A percentile compares a stretch with the other conserved stretches of the same genome.
Evolutionary conservation across 495 filamentous ascomycete species (phyloP).

Genomic region (Saxophila tyrrhenica): DNA sequence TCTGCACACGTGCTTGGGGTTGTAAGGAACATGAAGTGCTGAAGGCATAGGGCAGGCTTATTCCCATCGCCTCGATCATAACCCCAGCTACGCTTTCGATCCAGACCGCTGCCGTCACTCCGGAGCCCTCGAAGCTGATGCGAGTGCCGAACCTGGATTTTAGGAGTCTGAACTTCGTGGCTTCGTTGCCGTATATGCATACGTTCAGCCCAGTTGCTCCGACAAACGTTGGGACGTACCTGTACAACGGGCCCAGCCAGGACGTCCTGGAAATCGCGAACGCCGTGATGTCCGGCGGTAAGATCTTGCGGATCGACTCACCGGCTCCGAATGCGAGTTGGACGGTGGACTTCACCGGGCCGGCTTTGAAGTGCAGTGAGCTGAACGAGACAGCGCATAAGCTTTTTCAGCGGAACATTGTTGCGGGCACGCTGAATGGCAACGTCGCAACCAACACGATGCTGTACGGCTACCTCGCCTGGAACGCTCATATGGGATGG

Average conservation of each 20-base stretch:
- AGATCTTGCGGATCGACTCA: background rate
- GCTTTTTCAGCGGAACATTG: background rate
- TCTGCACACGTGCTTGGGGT: background rate
- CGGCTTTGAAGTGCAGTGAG: background rate
- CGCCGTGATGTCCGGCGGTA: background rate
- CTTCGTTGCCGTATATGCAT: background rate
- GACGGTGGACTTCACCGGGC: background rate
- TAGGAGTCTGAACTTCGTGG: background rate
- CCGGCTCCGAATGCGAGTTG: background rate
- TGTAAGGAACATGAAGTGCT: background rate
- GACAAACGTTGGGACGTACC: background rate
- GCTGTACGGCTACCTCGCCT: background rate
- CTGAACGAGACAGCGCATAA: background rate
- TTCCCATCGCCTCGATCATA: background rate
- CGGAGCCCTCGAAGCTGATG: background rate
- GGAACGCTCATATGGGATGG: background rate
- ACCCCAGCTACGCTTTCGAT: background rate
- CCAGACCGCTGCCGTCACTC: background rate
- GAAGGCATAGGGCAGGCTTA: background rate
- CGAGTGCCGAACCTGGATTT: background rate
- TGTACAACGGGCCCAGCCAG: background rate
- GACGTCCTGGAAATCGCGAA: background rate
- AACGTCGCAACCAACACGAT: too few relatives aligned
- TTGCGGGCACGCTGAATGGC: background rate
- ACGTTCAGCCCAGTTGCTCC: background rate